These are phyloP conservation scores for Phlebiopsis flavidoalba DNA, from an alignment of 768 basidiomycete species.

Conservation along the genomic window DNA sequence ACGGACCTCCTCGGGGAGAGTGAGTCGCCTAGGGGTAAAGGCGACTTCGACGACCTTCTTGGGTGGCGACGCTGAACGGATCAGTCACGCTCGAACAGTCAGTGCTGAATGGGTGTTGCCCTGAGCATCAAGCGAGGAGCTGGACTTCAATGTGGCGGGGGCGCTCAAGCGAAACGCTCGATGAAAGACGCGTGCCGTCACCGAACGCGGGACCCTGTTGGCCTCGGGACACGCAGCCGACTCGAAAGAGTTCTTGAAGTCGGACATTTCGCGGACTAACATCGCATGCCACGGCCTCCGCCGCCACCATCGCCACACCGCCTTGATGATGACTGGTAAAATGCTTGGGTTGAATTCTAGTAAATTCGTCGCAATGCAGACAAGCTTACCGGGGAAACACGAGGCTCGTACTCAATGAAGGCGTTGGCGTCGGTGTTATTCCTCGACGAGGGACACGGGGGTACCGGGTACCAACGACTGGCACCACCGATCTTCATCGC, in stretches of 20 bases:
- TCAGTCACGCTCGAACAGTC: constrained; percentile 98
- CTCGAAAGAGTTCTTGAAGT: constrained; percentile 85
- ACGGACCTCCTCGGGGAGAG: constrained; percentile 84
- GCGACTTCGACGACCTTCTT: constrained; percentile 99
- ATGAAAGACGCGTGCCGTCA: constrained; percentile 92
- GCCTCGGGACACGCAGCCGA: constrained; percentile 95
- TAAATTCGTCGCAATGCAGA: not conserved
- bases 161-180: constrained; percentile 94
- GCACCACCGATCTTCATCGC: constrained; percentile 89
- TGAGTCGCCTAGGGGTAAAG: constrained; percentile 93
- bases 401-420: constrained; percentile 93
- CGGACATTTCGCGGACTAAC: constrained; percentile 92
- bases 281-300: constrained; percentile 98
- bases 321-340: constrained; percentile 90
- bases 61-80: constrained; percentile 97
- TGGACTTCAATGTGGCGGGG: constrained; percentile 99
- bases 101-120: constrained; percentile 97
- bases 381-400: constrained; percentile 78
- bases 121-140: constrained; percentile 80
- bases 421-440: constrained; percentile 74
- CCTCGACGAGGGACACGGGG: constrained; percentile 84
- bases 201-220: constrained; percentile 95
- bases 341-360: constrained; percentile 8
- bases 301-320: constrained; percentile 99
- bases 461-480: constrained; percentile 98